Evolutionary conservation across 306 rosid species (phyloP).

Genomic region (barrel medic (Medicago truncatula)): DNA sequence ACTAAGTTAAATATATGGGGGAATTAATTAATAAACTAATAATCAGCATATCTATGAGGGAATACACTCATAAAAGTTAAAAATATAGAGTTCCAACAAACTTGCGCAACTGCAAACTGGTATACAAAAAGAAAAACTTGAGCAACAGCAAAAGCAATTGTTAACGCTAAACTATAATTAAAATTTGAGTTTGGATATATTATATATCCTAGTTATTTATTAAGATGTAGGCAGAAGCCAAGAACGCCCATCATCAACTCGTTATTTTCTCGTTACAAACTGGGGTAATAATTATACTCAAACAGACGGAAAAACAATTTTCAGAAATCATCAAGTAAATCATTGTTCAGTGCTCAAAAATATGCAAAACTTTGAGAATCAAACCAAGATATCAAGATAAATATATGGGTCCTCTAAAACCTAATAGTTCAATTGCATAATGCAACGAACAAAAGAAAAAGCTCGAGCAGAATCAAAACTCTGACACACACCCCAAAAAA

Average conservation of each 20-base stretch:
- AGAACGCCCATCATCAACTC: too few species aligned
- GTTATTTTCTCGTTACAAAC: conserved; percentile 15
- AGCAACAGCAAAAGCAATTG: too few species aligned
- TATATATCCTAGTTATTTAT: too few species aligned
- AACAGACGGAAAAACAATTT: conserved; percentile 11
- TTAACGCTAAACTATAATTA: too few species aligned
- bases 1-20: neutral
- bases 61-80: neutral
- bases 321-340: conserved; percentile 24
- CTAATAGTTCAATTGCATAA: conserved; percentile 22
- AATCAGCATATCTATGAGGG: too few species aligned
- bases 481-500: conserved; percentile 16
- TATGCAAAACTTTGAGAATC: conserved; percentile 30
- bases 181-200: too few species aligned
- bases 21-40: too few species aligned
- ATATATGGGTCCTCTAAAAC: neutral
- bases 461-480: conserved; percentile 50
- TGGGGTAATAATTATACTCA: neutral
- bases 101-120: neutral
- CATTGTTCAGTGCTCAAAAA: conserved; percentile 39
- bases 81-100: neutral
- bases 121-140: too few species aligned
- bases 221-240: too few species aligned
- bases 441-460: conserved; percentile 30
- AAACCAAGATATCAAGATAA: conserved; percentile 11